These are phyloP conservation scores for Oxytropis ochrocephala DNA, from an alignment of 306 rosid genomes.

Conservation along the genomic window DNA sequence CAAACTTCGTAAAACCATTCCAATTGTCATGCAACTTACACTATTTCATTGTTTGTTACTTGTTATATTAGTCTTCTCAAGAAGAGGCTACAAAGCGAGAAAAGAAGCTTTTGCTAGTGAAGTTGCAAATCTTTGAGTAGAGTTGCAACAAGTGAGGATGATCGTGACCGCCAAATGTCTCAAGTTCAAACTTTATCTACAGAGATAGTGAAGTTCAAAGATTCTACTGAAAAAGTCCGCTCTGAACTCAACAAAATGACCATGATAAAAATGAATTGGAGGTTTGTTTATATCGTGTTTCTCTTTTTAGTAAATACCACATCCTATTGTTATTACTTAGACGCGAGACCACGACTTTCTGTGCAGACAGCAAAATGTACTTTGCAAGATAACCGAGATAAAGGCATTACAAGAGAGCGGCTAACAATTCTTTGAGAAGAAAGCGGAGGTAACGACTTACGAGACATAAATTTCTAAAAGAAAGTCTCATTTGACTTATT, in stretches of 20 bases:
- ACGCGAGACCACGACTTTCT: conserved; percentile 14
- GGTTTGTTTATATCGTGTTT: conserved; percentile 43
- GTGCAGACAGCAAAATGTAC: conserved; percentile 60
- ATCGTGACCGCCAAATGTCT: conserved; percentile 53
- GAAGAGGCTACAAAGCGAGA: conserved; percentile 86
- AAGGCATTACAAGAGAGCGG: conserved; percentile 49
- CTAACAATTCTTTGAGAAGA: conserved; percentile 45
- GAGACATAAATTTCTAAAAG: background rate
- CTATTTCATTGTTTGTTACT: conserved; percentile 19
- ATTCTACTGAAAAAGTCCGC: conserved; percentile 52
- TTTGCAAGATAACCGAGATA: conserved; percentile 54
- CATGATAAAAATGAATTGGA: conserved; percentile 52
- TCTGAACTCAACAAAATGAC: conserved; percentile 54
- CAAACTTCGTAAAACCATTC: background rate
- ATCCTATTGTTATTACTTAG: background rate
- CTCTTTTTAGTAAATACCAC: background rate
- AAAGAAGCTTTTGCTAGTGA: conserved; percentile 76
- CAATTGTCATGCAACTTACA: background rate
- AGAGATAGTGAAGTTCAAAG: conserved; percentile 58
- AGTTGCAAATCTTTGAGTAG: conserved; percentile 55
- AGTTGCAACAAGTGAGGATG: conserved; percentile 79
- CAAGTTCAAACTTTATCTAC: conserved; percentile 56
- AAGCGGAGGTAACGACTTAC: conserved; percentile 82
- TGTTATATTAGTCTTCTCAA: conserved; percentile 64
- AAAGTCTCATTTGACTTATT: conserved; percentile 1